These are phyloP conservation scores for Kodamaea jinghongensis DNA, from an alignment of 805 yeast species.

Conservation along the genomic window DNA sequence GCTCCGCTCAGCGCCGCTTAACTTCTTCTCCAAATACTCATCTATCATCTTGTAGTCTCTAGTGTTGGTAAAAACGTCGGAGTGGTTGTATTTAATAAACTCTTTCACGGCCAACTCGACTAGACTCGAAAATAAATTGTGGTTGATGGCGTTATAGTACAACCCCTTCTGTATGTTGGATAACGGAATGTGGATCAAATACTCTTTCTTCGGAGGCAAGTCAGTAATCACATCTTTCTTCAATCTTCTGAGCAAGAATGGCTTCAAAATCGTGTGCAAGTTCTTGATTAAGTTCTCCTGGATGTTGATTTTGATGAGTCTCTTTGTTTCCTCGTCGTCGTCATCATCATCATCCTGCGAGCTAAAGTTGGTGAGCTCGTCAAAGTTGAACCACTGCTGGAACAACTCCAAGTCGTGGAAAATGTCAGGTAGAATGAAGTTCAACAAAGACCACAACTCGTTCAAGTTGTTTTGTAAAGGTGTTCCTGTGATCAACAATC, in stretches of 20 bases:
- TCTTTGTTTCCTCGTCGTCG: slow-evolving; percentile 43
- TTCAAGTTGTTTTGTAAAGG: slow-evolving; percentile 89
- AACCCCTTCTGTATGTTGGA: slow-evolving; percentile 62
- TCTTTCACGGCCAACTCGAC: slow-evolving; percentile 50
- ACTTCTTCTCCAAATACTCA: slow-evolving; percentile 38
- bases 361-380: slow-evolving; percentile 45
- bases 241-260: slow-evolving; percentile 79
- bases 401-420: slow-evolving; percentile 87
- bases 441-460: slow-evolving; percentile 89
- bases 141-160: slow-evolving; percentile 51
- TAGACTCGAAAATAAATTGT: slow-evolving; percentile 43
- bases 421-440: slow-evolving; percentile 89
- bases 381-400: slow-evolving; percentile 92
- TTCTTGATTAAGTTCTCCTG: slow-evolving; percentile 60
- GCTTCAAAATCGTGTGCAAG: slow-evolving; percentile 83
- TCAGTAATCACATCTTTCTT: slow-evolving; percentile 65
- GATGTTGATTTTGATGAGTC: slow-evolving; percentile 54
- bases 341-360: slow-evolving; percentile 19
- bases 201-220: slow-evolving; percentile 89
- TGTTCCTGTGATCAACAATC: slow-evolving; percentile 89
- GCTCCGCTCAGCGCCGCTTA: neutral
- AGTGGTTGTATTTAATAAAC: slow-evolving; percentile 42
- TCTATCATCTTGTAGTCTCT: slow-evolving; percentile 31
- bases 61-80: slow-evolving; percentile 15
- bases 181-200: slow-evolving; percentile 70